Evolutionary conservation across 116 monocot genomes (phyloP).

Genomic region (Dioscorea cayenensis): DNA sequence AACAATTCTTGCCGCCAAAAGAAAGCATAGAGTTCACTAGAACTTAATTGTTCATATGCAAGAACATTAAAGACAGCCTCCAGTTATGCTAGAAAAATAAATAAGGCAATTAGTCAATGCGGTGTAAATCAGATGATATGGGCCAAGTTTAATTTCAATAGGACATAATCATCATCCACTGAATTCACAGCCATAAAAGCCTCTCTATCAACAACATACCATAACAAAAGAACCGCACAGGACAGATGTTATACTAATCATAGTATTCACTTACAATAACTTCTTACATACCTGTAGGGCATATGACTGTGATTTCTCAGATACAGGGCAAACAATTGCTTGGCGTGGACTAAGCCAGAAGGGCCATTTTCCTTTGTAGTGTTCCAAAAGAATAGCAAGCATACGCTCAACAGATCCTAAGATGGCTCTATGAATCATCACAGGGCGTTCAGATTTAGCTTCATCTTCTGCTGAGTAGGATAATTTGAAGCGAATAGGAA

Average conservation of each 20-base stretch:
- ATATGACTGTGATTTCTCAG: constrained; percentile 64
- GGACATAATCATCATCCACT: too few relatives aligned
- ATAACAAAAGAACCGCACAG: background rate
- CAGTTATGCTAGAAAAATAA: too few relatives aligned
- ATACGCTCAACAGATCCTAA: constrained; percentile 96
- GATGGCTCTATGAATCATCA: constrained; percentile 96
- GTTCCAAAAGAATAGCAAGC: constrained; percentile 96
- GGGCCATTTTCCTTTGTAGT: constrained; percentile 99
- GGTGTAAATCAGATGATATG: too few relatives aligned
- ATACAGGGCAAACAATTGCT: constrained; percentile 85
- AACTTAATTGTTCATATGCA: too few relatives aligned
- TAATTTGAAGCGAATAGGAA: constrained; percentile 83
- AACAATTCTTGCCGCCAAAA: too few relatives aligned
- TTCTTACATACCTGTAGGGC: constrained; percentile 13
- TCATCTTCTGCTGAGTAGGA: constrained; percentile 90
- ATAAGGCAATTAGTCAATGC: too few relatives aligned
- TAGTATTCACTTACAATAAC: background rate
- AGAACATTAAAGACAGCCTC: too few relatives aligned
- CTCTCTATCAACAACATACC: background rate
- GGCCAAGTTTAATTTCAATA: too few relatives aligned
- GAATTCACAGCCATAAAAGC: too few relatives aligned
- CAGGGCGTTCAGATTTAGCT: constrained; percentile 79
- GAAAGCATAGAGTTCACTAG: too few relatives aligned
- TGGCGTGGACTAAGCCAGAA: constrained; percentile 99
- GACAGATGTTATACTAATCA: too few relatives aligned